Evolutionary conservation across 768 basidiomycete genomes (phyloP).

Genomic region (Suillus luteus): DNA sequence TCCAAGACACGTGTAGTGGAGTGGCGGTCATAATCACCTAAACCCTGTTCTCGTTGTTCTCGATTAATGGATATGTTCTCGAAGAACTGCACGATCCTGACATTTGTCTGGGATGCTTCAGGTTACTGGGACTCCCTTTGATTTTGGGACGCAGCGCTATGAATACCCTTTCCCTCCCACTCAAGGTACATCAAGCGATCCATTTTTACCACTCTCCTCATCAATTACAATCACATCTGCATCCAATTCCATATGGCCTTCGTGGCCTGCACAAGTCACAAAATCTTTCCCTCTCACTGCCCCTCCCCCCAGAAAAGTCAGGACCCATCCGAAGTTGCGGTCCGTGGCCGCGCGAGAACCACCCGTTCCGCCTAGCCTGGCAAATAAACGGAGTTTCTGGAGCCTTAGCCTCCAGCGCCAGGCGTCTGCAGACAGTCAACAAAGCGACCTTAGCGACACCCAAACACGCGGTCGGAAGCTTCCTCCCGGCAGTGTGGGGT

Average conservation of each 20-base stretch:
- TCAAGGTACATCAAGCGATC: conserved; percentile 33
- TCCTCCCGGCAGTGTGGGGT: conserved; percentile 11
- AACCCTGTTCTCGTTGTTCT: conserved; percentile 10
- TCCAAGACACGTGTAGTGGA: conserved; percentile 11
- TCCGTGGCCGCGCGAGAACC: conserved; percentile 30
- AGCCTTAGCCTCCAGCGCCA: conserved; percentile 24
- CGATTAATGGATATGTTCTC: conserved; percentile 9
- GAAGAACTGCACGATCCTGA: conserved; percentile 11
- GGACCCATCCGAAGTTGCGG: conserved; percentile 34
- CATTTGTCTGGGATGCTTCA: conserved; percentile 13
- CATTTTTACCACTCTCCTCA: conserved; percentile 27
- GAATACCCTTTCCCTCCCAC: conserved; percentile 35
- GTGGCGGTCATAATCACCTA: conserved; percentile 11
- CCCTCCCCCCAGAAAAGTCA: conserved; percentile 31
- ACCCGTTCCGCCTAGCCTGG: conserved; percentile 34
- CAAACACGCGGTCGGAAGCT: conserved; percentile 14
- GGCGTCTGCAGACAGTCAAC: conserved; percentile 33
- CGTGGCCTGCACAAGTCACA: conserved; percentile 30
- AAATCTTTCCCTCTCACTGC: conserved; percentile 34
- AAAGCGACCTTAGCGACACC: conserved; percentile 27
- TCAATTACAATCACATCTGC: conserved; percentile 20
- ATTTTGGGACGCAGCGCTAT: conserved; percentile 35
- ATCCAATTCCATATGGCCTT: conserved; percentile 26
- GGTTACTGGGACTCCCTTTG: conserved; percentile 37
- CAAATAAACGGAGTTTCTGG: conserved; percentile 30